phyloP scores from a whole-genome alignment of 2,329 filamentous ascomycete genomes.

The Acrodontium crateriforme region DNA sequence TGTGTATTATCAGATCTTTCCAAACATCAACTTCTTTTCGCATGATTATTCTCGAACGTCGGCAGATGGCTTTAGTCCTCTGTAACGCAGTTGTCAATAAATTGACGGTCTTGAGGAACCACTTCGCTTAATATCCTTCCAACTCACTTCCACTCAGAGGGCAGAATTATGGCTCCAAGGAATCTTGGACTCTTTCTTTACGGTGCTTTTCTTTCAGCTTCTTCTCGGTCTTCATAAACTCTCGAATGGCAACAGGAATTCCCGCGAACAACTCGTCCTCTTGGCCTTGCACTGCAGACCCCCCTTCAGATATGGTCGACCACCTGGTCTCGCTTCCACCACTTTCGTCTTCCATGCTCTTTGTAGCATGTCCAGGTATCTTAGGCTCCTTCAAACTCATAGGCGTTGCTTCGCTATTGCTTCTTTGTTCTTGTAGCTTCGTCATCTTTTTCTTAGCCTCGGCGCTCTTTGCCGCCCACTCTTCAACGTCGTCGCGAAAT shows the following conservation, averaged over 20 bases:
- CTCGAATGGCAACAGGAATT: slow-evolving; percentile 81
- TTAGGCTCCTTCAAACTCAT: slow-evolving; percentile 24
- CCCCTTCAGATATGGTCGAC: slow-evolving; percentile 21
- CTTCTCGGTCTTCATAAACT: slow-evolving; percentile 98
- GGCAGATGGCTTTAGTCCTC: no score
- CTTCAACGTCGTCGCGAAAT: slow-evolving; percentile 83
- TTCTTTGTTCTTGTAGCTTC: slow-evolving; percentile 22
- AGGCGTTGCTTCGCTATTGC: slow-evolving; percentile 17
- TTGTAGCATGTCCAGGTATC: slow-evolving; percentile 35
- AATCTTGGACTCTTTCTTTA: no score
- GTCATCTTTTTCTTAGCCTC: slow-evolving; percentile 47
- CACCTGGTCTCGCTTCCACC: slow-evolving; percentile 61
- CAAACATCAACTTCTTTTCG: no score
- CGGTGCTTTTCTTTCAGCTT: slow-evolving; percentile 65
- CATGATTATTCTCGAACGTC: no score
- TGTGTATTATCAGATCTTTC: no score
- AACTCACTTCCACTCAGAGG: no score
- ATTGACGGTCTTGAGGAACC: no score
- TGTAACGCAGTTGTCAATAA: no score
- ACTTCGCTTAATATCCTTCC: no score
- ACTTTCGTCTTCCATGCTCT: slow-evolving; percentile 67
- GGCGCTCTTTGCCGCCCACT: slow-evolving; percentile 56
- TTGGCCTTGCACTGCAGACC: slow-evolving; percentile 5
- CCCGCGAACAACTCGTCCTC: slow-evolving; percentile 59
- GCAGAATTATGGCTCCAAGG: no score